These are phyloP conservation scores for Tilletia indica DNA, from an alignment of 1,284 basidiomycete genomes.

Conservation along the genomic window DNA sequence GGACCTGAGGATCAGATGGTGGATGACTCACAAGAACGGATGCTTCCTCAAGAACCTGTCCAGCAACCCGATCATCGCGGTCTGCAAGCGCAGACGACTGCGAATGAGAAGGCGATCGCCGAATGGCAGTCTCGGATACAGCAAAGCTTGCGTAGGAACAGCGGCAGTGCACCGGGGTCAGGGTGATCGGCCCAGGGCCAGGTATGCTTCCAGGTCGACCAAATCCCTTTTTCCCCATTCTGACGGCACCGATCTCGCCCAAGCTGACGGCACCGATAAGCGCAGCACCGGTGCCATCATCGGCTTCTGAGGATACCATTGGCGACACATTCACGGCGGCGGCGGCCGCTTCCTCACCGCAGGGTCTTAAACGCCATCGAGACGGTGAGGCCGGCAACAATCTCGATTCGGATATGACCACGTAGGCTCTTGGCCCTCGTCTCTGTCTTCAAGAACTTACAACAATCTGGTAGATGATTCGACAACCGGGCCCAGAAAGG, in stretches of 20 bases:
- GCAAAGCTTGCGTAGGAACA: not conserved
- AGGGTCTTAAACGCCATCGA: not conserved
- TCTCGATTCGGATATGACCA: too few relatives aligned
- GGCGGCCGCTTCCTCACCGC: not conserved
- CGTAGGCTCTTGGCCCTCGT: too few relatives aligned
- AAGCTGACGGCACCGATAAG: not conserved
- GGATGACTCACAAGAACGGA: not conserved
- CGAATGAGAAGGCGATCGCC: not conserved
- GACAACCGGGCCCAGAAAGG: too few relatives aligned
- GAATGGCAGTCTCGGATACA: slow-evolving; percentile 6
- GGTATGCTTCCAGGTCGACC: not conserved
- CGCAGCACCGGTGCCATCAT: not conserved
- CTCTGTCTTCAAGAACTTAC: too few relatives aligned
- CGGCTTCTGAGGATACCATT: not conserved
- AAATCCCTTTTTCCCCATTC: not conserved
- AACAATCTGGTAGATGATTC: too few relatives aligned
- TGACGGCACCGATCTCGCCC: not conserved
- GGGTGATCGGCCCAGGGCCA: not conserved
- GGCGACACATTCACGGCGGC: not conserved
- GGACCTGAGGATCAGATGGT: slow-evolving; percentile 8
- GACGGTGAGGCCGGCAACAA: not conserved
- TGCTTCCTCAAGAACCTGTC: not conserved
- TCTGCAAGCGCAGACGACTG: not conserved
- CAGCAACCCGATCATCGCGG: not conserved
- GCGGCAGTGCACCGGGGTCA: not conserved